A percentile compares a stretch with the other conserved stretches of the same genome.
These are phyloP conservation scores for Ogataea degrootiae DNA, from an alignment of 805 yeast genomes.

Conservation along the genomic window DNA sequence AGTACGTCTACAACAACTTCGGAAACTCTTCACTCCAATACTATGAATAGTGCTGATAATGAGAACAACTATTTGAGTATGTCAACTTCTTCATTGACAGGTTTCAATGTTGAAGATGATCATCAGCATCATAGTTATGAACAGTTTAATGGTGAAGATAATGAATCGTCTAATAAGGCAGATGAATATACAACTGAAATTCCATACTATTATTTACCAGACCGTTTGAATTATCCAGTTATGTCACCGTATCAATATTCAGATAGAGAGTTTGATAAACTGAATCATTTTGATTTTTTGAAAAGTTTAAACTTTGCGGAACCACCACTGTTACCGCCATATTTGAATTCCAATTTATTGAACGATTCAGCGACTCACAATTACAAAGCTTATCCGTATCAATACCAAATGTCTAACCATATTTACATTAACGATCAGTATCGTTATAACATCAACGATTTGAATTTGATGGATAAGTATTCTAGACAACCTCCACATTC, in stretches of 20 bases:
- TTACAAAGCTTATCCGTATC: constrained; percentile 28
- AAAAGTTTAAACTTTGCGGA: constrained; percentile 23
- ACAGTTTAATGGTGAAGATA: constrained; percentile 1
- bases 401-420: constrained; percentile 34
- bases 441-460: constrained; percentile 30
- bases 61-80: constrained; percentile 8
- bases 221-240: constrained; percentile 28
- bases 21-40: neutral
- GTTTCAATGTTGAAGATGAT: neutral
- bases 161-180: constrained; percentile 4
- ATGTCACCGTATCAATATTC: constrained; percentile 30
- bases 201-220: constrained; percentile 30
- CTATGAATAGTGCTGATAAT: neutral
- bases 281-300: constrained; percentile 33
- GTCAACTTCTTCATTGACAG: constrained; percentile 10
- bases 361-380: constrained; percentile 30
- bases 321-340: constrained; percentile 36
- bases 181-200: constrained; percentile 30
- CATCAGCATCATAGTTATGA: neutral
- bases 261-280: constrained; percentile 29
- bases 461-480: constrained; percentile 34
- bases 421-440: constrained; percentile 28
- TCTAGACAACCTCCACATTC: constrained; percentile 19
- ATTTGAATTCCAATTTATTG: constrained; percentile 33
- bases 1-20: neutral